Percentiles rank a stretch among this genome's conserved stretches.
phyloP scores from a whole-genome alignment of 1,139 yeast species.

The Blastobotrys proliferans region DNA sequence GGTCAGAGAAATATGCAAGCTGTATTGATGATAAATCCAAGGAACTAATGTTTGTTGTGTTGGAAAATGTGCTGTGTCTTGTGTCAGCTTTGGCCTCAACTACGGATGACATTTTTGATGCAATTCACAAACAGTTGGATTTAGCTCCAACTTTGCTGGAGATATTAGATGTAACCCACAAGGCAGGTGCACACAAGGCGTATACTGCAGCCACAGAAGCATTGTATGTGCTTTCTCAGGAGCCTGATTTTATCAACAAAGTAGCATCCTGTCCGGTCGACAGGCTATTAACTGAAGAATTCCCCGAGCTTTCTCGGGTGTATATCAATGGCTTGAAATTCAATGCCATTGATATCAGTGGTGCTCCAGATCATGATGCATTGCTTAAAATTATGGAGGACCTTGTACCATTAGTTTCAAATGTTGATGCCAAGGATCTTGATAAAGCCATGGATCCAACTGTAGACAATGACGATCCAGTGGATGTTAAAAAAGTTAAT shows the following conservation, averaged over 20 bases:
- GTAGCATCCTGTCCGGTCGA: slow-evolving; percentile 13
- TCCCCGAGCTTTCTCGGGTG: slow-evolving; percentile 22
- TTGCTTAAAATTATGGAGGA: slow-evolving; percentile 25
- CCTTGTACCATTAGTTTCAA: slow-evolving; percentile 21
- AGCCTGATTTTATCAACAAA: slow-evolving; percentile 20
- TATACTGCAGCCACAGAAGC: slow-evolving; percentile 22
- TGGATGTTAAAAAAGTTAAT: slow-evolving; percentile 39
- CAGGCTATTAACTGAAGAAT: slow-evolving; percentile 13
- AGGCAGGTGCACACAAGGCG: slow-evolving; percentile 1
- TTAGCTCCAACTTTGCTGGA: slow-evolving; percentile 22
- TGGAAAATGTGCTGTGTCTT: slow-evolving; percentile 72
- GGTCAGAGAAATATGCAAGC: not conserved
- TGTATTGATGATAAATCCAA: slow-evolving; percentile 37
- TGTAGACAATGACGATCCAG: slow-evolving; percentile 42
- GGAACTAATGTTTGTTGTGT: slow-evolving; percentile 46
- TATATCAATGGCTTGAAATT: slow-evolving; percentile 28
- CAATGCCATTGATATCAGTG: slow-evolving; percentile 21
- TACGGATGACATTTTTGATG: slow-evolving; percentile 56
- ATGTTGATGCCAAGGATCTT: slow-evolving; percentile 44
- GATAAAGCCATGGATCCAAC: slow-evolving; percentile 35
- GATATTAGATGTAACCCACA: slow-evolving; percentile 16
- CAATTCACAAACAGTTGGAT: slow-evolving; percentile 42
- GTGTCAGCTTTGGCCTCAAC: slow-evolving; percentile 63
- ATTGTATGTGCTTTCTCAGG: slow-evolving; percentile 27
- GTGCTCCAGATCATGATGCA: slow-evolving; percentile 15